Percentiles rank a stretch among this genome's conserved stretches.
Conservation (phyloP, 805 yeast genomes). For the Dipodascus albidus region DNA sequence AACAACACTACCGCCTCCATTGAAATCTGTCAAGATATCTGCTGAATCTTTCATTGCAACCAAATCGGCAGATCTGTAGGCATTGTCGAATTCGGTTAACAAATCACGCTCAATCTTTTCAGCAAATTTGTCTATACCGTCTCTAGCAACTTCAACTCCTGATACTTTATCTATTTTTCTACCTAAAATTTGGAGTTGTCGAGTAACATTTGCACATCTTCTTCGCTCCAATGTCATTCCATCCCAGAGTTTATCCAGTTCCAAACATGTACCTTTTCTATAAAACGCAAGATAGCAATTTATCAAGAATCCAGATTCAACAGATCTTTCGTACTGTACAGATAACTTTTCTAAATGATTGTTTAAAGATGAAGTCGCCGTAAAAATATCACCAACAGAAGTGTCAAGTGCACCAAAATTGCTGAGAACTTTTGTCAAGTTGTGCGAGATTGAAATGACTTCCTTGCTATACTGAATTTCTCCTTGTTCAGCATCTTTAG, state of each 20-base stretch:
- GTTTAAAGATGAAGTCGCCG: conserved; percentile 21
- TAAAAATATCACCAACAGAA: conserved; percentile 20
- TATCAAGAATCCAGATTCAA: conserved; percentile 59
- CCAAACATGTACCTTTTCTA: conserved; percentile 39
- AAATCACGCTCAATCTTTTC: conserved; percentile 65
- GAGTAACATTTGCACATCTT: conserved; percentile 58
- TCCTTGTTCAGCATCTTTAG: conserved; percentile 43
- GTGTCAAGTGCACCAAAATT: conserved; percentile 28
- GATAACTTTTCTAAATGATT: conserved; percentile 30
- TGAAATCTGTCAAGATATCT: conserved; percentile 61
- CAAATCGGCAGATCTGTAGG: conserved; percentile 59
- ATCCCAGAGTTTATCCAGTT: conserved; percentile 47
- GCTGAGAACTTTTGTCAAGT: conserved; percentile 28
- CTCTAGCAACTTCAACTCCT: conserved; percentile 21
- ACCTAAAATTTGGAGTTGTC: conserved; percentile 53
- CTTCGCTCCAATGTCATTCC: conserved; percentile 42
- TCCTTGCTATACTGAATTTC: conserved; percentile 61
- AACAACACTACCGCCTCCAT: conserved; percentile 75
- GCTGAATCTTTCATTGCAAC: conserved; percentile 66
- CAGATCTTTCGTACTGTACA: conserved; percentile 60
- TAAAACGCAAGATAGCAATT: conserved; percentile 69
- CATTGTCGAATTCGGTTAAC: conserved; percentile 57
- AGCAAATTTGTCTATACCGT: conserved; percentile 55
- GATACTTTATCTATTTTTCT: conserved; percentile 37
- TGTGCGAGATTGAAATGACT: conserved; percentile 42